Conservation (phyloP, 495 filamentous ascomycete genomes). For the Terfezia boudieri region DNA sequence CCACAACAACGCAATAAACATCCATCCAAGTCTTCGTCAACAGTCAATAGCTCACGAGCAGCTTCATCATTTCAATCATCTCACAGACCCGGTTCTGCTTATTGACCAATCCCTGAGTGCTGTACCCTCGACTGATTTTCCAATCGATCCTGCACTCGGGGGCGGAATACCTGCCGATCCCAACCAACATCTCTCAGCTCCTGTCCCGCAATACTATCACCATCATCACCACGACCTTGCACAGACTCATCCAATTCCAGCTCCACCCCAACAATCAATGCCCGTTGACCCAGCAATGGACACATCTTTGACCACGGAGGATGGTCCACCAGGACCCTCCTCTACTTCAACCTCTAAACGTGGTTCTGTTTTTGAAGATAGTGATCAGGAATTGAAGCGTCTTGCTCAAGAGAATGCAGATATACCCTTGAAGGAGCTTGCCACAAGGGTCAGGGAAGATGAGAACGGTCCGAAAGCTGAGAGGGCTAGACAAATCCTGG, state of each 20-base stretch:
- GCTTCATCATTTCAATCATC: conserved; percentile 2
- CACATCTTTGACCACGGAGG: conserved; percentile 41
- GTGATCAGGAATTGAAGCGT: conserved; percentile 70
- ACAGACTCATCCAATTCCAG: conserved; percentile 20
- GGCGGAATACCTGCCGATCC: conserved; percentile 2
- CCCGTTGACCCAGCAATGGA: conserved; percentile 24
- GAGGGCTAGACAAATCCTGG: conserved; percentile 87
- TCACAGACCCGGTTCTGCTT: not conserved
- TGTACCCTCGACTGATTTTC: conserved; percentile 11
- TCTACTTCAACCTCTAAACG: conserved; percentile 12
- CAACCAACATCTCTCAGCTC: conserved; percentile 1
- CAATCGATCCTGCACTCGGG: conserved; percentile 17
- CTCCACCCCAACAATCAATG: conserved; percentile 21
- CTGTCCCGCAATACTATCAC: conserved; percentile 12
- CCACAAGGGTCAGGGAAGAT: conserved; percentile 50
- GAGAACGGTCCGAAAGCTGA: conserved; percentile 59
- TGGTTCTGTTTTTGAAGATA: conserved; percentile 15
- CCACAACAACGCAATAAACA: not conserved
- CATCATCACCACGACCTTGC: conserved; percentile 15
- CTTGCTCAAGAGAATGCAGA: conserved; percentile 54
- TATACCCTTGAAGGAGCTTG: conserved; percentile 59
- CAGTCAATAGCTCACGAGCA: not conserved
- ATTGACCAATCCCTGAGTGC: not conserved
- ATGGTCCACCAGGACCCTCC: conserved; percentile 5
- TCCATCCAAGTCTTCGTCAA: not conserved